Conservation (phyloP, 129 eudicot genomes). For the Ambrosia trifida region DNA sequence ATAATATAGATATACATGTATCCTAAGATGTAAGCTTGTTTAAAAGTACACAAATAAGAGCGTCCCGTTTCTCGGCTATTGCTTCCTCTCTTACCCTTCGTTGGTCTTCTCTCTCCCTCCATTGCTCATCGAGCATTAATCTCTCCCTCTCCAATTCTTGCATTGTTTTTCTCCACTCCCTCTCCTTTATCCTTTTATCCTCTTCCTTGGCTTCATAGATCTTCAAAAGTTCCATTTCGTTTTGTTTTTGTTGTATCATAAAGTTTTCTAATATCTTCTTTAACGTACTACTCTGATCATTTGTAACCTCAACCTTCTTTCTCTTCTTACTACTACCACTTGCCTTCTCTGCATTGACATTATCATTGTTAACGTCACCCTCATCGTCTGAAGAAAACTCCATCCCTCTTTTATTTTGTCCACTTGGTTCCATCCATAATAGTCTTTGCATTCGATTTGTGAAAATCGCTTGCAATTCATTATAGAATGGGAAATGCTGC, state of each 20-base stretch:
- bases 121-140: constrained; percentile 56
- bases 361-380: too few species aligned
- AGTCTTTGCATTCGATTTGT: constrained; percentile 64
- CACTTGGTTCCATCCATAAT: constrained; percentile 80
- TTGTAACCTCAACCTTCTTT: constrained; percentile 28
- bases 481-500: constrained; percentile 77
- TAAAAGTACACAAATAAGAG: constrained; percentile 59
- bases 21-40: constrained; percentile 53
- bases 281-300: constrained; percentile 13
- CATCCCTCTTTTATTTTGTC: constrained; percentile 41
- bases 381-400: constrained; percentile 71
- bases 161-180: constrained; percentile 81
- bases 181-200: constrained; percentile 64
- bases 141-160: constrained; percentile 70
- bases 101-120: constrained; percentile 78
- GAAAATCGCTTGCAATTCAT: constrained; percentile 67
- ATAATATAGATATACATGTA: too few species aligned
- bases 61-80: constrained; percentile 74
- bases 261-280: constrained; percentile 67
- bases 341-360: constrained; percentile 41
- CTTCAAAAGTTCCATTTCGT: constrained; percentile 63
- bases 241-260: constrained; percentile 69
- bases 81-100: constrained; percentile 64
- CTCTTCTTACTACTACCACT: constrained; percentile 36
- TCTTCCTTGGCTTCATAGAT: constrained; percentile 67